Evolutionary conservation across 2,329 filamentous ascomycete genomes (phyloP).

Genomic region (Penicillium sp.): DNA sequence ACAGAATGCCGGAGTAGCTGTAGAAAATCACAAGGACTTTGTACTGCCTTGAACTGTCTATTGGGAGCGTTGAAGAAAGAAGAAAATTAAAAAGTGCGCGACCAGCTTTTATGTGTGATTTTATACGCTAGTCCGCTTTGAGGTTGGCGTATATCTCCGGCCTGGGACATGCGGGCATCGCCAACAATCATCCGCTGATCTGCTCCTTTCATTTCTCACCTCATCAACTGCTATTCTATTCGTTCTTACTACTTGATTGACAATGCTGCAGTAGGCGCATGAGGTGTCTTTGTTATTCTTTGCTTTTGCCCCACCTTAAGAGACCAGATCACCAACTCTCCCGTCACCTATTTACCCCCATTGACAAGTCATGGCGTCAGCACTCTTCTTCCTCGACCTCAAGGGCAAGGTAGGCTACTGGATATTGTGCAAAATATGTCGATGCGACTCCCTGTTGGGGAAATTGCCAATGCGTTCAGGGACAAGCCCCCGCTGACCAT

Average conservation of each 20-base stretch:
- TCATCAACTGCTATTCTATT: background rate
- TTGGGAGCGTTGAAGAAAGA: slow-evolving; percentile 64
- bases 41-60: slow-evolving; percentile 81
- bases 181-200: slow-evolving; percentile 4
- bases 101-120: slow-evolving; percentile 21
- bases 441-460: background rate
- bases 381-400: slow-evolving; percentile 95
- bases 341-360: slow-evolving; percentile 5
- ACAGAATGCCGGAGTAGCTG: slow-evolving; percentile 67
- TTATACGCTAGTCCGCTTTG: slow-evolving; percentile 27
- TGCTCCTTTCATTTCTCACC: slow-evolving; percentile 2
- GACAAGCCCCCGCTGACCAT: slow-evolving; percentile 18
- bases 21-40: slow-evolving; percentile 45
- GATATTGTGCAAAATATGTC: background rate
- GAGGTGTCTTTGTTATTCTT: slow-evolving; percentile 3
- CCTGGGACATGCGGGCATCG: slow-evolving; percentile 9
- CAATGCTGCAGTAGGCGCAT: slow-evolving; percentile 10
- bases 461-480: slow-evolving; percentile 19
- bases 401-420: slow-evolving; percentile 87
- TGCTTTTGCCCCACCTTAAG: background rate
- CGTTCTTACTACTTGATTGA: background rate
- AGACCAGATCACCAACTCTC: slow-evolving; percentile 7
- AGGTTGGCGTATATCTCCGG: slow-evolving; percentile 11
- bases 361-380: slow-evolving; percentile 76
- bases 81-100: slow-evolving; percentile 15